These are phyloP conservation scores for Dovyalis caffra DNA, from an alignment of 345 rosid species.

Conservation along the genomic window DNA sequence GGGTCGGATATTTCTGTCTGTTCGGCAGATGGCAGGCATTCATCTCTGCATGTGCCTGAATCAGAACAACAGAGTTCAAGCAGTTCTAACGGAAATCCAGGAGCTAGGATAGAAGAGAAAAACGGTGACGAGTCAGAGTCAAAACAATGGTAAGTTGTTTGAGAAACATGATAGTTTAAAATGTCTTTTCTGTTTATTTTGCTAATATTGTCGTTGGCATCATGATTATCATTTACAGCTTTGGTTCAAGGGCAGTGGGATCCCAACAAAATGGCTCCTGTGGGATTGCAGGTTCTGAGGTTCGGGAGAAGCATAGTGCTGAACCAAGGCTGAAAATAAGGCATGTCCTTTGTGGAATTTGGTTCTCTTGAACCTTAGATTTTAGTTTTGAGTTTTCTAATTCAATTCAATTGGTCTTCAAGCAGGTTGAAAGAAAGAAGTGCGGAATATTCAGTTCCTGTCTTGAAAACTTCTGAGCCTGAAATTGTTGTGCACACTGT, in stretches of 20 bases:
- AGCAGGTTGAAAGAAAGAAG: conserved; percentile 15
- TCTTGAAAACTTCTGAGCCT: conserved; percentile 13
- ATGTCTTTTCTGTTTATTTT: not conserved
- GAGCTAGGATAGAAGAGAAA: conserved; percentile 9
- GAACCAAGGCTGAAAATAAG: conserved; percentile 5
- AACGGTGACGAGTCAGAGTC: conserved; percentile 1
- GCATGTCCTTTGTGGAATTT: not conserved
- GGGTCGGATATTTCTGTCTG: not conserved
- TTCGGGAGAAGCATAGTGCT: conserved; percentile 9
- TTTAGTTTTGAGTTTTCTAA: not conserved
- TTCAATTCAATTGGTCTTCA: not conserved
- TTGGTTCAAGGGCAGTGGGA: not conserved
- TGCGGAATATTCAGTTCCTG: not conserved
- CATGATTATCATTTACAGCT: not conserved
- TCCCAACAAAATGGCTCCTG: conserved; percentile 1
- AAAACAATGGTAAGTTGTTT: conserved; percentile 10
- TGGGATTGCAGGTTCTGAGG: conserved; percentile 3
- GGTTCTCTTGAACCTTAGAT: not conserved
- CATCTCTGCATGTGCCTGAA: conserved; percentile 8
- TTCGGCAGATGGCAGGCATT: conserved; percentile 2
- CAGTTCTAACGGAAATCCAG: conserved; percentile 8
- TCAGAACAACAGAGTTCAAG: conserved; percentile 24
- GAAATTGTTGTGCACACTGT: conserved; percentile 6
- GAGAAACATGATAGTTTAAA: not conserved
- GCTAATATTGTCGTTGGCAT: not conserved